phyloP scores from a whole-genome alignment of 805 yeast genomes.

The Kodamaea neixiangensis region DNA sequence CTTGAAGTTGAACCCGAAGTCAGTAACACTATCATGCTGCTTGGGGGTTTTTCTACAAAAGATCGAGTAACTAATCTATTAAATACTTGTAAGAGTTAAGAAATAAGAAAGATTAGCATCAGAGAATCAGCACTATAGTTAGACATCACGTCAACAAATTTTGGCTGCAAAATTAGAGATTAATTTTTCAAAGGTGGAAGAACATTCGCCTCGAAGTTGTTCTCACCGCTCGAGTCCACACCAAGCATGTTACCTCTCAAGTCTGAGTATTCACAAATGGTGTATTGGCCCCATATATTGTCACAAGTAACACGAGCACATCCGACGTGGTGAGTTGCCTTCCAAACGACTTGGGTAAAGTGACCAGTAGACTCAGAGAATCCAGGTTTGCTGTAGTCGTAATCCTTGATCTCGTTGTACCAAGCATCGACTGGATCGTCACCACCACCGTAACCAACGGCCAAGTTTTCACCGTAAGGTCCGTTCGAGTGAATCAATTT shows the following conservation, averaged over 20 bases:
- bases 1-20: no score
- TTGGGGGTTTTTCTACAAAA: no score
- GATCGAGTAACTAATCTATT: not conserved
- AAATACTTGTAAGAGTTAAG: not conserved
- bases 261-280: slow-evolving; percentile 68
- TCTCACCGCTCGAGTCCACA: slow-evolving; percentile 34
- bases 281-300: slow-evolving; percentile 55
- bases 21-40: no score
- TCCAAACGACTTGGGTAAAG: slow-evolving; percentile 44
- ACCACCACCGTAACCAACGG: slow-evolving; percentile 36
- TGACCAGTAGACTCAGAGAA: slow-evolving; percentile 28
- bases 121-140: not conserved
- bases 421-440: slow-evolving; percentile 40
- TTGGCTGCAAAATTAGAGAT: not conserved
- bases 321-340: slow-evolving; percentile 31
- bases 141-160: not conserved
- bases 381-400: slow-evolving; percentile 24
- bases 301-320: slow-evolving; percentile 44
- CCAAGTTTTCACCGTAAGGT: slow-evolving; percentile 42
- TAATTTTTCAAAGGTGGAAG: slow-evolving; percentile 26
- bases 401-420: slow-evolving; percentile 38
- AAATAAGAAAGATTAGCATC: not conserved
- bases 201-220: slow-evolving; percentile 47
- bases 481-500: slow-evolving; percentile 37
- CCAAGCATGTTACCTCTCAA: slow-evolving; percentile 54